phyloP scores from a whole-genome alignment of 2,329 filamentous ascomycete species.

The Teratosphaeria gauchensis region DNA sequence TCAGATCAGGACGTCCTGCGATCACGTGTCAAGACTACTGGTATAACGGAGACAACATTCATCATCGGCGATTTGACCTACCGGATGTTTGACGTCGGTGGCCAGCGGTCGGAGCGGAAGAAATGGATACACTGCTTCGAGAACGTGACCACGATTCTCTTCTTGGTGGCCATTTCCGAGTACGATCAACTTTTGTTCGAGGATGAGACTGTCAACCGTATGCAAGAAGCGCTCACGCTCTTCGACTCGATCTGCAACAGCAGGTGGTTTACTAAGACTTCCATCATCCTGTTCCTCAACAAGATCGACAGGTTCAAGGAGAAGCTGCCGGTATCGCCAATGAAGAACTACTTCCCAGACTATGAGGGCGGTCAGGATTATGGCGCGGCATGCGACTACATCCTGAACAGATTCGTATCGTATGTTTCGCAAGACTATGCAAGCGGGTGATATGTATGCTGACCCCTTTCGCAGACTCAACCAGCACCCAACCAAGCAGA shows the following conservation, averaged over 20 bases:
- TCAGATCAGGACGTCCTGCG: constrained; percentile 92
- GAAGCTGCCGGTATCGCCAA: constrained; percentile 62
- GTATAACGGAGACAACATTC: constrained; percentile 94
- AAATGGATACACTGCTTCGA: constrained; percentile 99
- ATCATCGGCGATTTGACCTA: constrained; percentile 92
- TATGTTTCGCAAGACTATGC: constrained; percentile 12
- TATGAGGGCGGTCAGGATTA: constrained; percentile 94
- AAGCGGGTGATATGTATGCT: background rate
- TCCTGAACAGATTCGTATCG: constrained; percentile 88
- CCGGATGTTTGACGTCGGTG: constrained; percentile 95
- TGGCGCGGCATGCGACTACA: constrained; percentile 92
- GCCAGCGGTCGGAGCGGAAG: constrained; percentile 91
- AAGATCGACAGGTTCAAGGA: constrained; percentile 69
- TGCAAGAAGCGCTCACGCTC: constrained; percentile 61
- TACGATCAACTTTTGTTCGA: constrained; percentile 95
- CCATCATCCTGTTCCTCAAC: constrained; percentile 64
- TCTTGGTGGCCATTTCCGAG: constrained; percentile 92
- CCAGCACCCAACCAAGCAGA: constrained; percentile 98
- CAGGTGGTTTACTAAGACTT: constrained; percentile 63
- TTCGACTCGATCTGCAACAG: constrained; percentile 68
- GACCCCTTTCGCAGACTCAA: constrained; percentile 51
- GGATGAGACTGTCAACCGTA: constrained; percentile 73
- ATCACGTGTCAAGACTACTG: constrained; percentile 94
- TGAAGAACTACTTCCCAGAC: constrained; percentile 69
- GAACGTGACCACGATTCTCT: constrained; percentile 93